Evolutionary conservation across 2,329 filamentous ascomycete species (phyloP).

Genomic region (Dothideomycetes sp.): DNA sequence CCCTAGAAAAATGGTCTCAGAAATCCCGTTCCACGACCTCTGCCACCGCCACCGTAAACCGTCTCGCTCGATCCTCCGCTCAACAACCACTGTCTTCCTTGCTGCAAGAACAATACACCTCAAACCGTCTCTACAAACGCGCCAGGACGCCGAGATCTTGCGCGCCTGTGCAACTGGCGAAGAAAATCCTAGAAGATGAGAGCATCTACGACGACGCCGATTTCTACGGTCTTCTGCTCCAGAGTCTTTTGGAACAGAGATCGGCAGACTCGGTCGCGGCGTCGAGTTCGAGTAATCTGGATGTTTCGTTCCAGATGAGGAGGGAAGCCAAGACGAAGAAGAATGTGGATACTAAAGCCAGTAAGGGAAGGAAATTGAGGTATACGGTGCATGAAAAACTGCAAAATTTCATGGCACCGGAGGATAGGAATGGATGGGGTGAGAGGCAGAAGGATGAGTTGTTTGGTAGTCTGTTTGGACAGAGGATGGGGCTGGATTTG

Average conservation of each 20-base stretch:
- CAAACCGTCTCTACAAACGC: conserved; percentile 59
- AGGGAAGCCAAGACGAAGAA: conserved; percentile 77
- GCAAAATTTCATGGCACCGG: conserved; percentile 94
- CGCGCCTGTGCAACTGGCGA: conserved; percentile 54
- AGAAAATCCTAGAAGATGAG: conserved; percentile 43
- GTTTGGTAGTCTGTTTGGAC: conserved; percentile 43
- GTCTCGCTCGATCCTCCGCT: conserved; percentile 47
- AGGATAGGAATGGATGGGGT: conserved; percentile 74
- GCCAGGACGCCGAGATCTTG: conserved; percentile 67
- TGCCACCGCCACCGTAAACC: conserved; percentile 47
- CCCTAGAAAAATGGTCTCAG: conserved; percentile 82
- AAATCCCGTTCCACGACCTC: conserved; percentile 62
- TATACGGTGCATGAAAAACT: conserved; percentile 96
- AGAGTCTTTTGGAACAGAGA: conserved; percentile 85
- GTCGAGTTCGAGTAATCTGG: conserved; percentile 26
- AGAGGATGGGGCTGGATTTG: conserved; percentile 36
- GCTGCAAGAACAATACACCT: conserved; percentile 58
- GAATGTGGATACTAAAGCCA: conserved; percentile 84
- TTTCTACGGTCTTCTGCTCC: conserved; percentile 88
- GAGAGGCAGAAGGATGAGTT: conserved; percentile 63
- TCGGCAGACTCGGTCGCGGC: conserved; percentile 47
- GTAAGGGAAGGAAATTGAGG: conserved; percentile 86
- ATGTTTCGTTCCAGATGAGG: conserved; percentile 37
- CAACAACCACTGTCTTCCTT: conserved; percentile 60
- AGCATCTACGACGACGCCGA: conserved; percentile 84